phyloP scores from a whole-genome alignment of 768 basidiomycete species.

The Candolleomyces efflorescens region DNA sequence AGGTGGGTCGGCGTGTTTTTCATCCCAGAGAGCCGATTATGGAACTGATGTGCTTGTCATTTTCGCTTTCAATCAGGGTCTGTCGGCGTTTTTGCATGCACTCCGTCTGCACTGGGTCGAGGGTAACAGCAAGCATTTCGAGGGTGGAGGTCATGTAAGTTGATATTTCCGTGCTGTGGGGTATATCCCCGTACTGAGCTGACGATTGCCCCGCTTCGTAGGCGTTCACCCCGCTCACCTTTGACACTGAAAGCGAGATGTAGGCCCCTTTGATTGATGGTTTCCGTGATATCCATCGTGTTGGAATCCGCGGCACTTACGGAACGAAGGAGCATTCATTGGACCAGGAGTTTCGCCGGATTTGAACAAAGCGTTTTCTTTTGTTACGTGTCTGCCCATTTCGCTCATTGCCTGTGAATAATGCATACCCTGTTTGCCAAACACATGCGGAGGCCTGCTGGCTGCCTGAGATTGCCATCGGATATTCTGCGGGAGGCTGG shows the following conservation, averaged over 20 bases:
- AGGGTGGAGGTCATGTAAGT: conserved; percentile 86
- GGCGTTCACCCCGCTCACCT: conserved; percentile 48
- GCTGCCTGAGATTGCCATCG: background rate
- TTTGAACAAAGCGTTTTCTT: background rate
- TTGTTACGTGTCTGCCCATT: background rate
- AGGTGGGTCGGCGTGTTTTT: conserved; percentile 51
- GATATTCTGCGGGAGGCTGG: background rate
- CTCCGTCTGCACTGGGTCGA: conserved; percentile 98
- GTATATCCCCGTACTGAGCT: conserved; percentile 16
- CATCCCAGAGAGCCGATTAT: background rate
- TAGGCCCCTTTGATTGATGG: background rate
- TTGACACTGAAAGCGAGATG: conserved; percentile 34
- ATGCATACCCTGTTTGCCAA: background rate
- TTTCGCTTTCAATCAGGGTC: conserved; percentile 49
- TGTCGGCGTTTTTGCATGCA: conserved; percentile 95
- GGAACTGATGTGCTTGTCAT: conserved; percentile 11
- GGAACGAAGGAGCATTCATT: conserved; percentile 3
- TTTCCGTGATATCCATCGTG: background rate
- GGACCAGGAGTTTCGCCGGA: background rate
- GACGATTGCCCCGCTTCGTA: conserved; percentile 22
- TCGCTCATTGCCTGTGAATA: background rate
- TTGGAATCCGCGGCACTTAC: background rate
- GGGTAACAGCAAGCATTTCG: conserved; percentile 94
- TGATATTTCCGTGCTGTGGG: conserved; percentile 14
- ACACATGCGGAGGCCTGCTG: background rate